Evolutionary conservation across 768 basidiomycete species (phyloP).

Genomic region (Leccinum subgranulosum): DNA sequence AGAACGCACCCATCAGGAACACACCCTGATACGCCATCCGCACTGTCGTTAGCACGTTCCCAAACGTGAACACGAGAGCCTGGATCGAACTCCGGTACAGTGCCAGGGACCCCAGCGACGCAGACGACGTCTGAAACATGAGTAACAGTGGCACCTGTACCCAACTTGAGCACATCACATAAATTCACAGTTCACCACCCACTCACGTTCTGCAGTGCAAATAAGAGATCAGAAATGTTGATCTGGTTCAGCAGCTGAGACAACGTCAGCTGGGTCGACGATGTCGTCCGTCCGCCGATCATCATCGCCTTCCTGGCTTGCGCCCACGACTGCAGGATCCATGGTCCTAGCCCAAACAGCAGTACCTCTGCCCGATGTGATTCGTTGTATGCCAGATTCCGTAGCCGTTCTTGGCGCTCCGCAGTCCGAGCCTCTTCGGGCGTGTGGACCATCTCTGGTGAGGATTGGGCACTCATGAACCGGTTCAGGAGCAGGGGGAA

Average conservation of each 20-base stretch:
- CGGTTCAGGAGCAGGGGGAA: conserved; percentile 59
- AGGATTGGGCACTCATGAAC: conserved; percentile 40
- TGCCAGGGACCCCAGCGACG: conserved; percentile 78
- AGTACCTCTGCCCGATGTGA: conserved; percentile 75
- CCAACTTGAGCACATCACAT: not conserved
- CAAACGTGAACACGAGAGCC: conserved; percentile 62
- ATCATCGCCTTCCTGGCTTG: conserved; percentile 57
- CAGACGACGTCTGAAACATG: conserved; percentile 65
- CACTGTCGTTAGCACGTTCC: conserved; percentile 58
- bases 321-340: conserved; percentile 81
- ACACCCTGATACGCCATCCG: conserved; percentile 82
- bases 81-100: conserved; percentile 78
- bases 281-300: conserved; percentile 48
- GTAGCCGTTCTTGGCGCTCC: conserved; percentile 72
- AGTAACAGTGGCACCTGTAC: conserved; percentile 71
- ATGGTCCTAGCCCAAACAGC: conserved; percentile 79
- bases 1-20: conserved; percentile 85
- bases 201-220: conserved; percentile 68
- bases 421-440: conserved; percentile 60
- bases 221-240: conserved; percentile 61
- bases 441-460: conserved; percentile 44
- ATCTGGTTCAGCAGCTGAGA: conserved; percentile 50
- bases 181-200: not conserved
- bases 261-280: conserved; percentile 36
- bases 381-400: conserved; percentile 72